Evolutionary conservation across 768 basidiomycete genomes (phyloP).

Genomic region (Boletus reticuloceps): DNA sequence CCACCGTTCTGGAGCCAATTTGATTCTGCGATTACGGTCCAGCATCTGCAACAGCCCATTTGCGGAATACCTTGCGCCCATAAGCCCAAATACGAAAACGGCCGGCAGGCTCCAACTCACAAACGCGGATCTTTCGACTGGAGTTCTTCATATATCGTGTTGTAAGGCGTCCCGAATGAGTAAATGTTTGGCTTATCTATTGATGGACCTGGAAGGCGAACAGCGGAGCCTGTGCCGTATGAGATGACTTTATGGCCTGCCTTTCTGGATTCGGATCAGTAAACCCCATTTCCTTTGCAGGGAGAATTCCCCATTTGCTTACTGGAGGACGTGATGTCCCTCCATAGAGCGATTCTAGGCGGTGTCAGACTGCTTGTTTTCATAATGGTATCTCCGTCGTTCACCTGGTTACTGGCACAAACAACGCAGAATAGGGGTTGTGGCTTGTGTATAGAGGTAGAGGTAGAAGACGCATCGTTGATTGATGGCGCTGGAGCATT

Average conservation of each 20-base stretch:
- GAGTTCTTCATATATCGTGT: slow-evolving; percentile 91
- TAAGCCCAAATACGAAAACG: slow-evolving; percentile 12
- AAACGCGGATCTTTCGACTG: slow-evolving; percentile 76
- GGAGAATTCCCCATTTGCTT: slow-evolving; percentile 43
- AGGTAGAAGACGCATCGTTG: slow-evolving; percentile 8
- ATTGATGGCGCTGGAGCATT: background rate
- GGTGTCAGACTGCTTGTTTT: slow-evolving; percentile 13
- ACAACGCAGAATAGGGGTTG: slow-evolving; percentile 94
- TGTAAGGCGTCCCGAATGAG: slow-evolving; percentile 94
- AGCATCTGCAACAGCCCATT: slow-evolving; percentile 96
- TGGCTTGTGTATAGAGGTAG: slow-evolving; percentile 47
- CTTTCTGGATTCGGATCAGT: slow-evolving; percentile 54
- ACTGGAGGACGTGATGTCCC: slow-evolving; percentile 89
- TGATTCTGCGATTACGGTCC: slow-evolving; percentile 90
- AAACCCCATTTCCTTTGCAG: background rate
- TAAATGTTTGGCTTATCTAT: slow-evolving; percentile 99
- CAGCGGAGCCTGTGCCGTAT: slow-evolving; percentile 94
- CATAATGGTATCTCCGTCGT: background rate
- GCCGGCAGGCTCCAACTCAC: slow-evolving; percentile 45
- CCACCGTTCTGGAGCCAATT: slow-evolving; percentile 94
- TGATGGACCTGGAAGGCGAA: slow-evolving; percentile 92
- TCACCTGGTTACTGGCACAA: slow-evolving; percentile 97
- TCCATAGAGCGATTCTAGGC: slow-evolving; percentile 96
- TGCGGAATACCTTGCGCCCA: slow-evolving; percentile 68
- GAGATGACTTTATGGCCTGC: slow-evolving; percentile 91